These are phyloP conservation scores for Protomyces inouyei DNA, from an alignment of 1,139 yeast species.

Conservation along the genomic window DNA sequence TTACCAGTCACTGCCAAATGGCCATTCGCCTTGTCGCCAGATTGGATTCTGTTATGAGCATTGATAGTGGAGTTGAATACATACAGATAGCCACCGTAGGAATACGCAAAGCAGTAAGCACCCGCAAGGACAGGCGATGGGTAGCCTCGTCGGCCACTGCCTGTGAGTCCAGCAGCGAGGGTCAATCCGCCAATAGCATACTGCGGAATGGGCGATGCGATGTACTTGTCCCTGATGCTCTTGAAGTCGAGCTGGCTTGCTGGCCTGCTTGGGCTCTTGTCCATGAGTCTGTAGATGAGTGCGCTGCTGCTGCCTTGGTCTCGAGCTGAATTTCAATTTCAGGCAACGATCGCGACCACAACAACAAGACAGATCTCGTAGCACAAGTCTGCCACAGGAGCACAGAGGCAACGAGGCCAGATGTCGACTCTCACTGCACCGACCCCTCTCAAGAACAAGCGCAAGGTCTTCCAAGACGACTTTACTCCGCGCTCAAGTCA, in stretches of 20 bases:
- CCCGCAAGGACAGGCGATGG: neutral
- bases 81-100: neutral
- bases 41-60: neutral
- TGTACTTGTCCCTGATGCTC: neutral
- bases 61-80: neutral
- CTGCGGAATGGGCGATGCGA: neutral
- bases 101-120: neutral
- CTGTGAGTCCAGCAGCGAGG: neutral
- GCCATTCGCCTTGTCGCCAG: neutral
- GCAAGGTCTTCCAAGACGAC: constrained; percentile 17
- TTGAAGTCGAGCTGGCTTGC: neutral
- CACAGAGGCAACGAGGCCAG: too few relatives aligned
- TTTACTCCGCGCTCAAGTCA: constrained; percentile 17
- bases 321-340: too few relatives aligned
- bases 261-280: too few relatives aligned
- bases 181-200: neutral
- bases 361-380: too few relatives aligned
- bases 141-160: neutral
- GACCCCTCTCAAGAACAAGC: constrained; percentile 10
- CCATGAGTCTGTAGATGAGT: too few relatives aligned
- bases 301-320: too few relatives aligned
- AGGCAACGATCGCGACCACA: too few relatives aligned
- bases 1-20: neutral
- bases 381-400: too few relatives aligned
- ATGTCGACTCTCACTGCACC: neutral